phyloP scores from a whole-genome alignment of 345 rosid genomes.

The Lepidium didymum region DNA sequence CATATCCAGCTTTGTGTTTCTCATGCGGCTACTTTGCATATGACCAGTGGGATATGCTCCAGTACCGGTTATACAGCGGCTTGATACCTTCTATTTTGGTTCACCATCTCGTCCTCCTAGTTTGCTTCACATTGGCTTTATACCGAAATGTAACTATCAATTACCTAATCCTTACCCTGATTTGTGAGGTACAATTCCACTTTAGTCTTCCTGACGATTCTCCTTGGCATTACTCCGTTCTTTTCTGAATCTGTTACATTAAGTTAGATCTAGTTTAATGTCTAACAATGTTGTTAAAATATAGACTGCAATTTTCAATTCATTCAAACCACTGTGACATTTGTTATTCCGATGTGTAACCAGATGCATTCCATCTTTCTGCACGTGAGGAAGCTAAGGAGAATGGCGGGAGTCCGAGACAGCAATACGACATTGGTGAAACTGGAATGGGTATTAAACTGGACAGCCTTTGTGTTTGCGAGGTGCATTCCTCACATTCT shows the following conservation, averaged over 20 bases:
- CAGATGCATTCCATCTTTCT: conserved; percentile 91
- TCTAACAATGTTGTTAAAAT: background rate
- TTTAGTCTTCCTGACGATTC: background rate
- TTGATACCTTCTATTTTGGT: conserved; percentile 65
- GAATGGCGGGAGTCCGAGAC: conserved; percentile 82
- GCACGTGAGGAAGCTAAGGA: conserved; percentile 72
- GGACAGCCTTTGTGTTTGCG: conserved; percentile 55
- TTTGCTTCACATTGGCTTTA: conserved; percentile 88
- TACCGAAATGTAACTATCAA: conserved; percentile 77
- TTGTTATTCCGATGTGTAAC: background rate
- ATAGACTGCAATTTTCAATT: background rate
- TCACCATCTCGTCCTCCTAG: conserved; percentile 78
- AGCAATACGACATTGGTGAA: conserved; percentile 50
- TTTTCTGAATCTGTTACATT: background rate
- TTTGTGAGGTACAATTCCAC: conserved; percentile 60
- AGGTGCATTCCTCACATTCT: conserved; percentile 53
- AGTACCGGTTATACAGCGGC: conserved; percentile 63
- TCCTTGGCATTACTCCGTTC: background rate
- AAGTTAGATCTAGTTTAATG: background rate
- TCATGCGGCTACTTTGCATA: conserved; percentile 94
- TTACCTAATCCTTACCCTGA: conserved; percentile 79
- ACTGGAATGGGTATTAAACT: conserved; percentile 73
- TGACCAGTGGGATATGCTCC: conserved; percentile 94
- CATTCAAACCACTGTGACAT: background rate
- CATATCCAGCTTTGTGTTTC: conserved; percentile 71